phyloP scores from a whole-genome alignment of 306 rosid genomes.

The Boehmeria nivea region DNA sequence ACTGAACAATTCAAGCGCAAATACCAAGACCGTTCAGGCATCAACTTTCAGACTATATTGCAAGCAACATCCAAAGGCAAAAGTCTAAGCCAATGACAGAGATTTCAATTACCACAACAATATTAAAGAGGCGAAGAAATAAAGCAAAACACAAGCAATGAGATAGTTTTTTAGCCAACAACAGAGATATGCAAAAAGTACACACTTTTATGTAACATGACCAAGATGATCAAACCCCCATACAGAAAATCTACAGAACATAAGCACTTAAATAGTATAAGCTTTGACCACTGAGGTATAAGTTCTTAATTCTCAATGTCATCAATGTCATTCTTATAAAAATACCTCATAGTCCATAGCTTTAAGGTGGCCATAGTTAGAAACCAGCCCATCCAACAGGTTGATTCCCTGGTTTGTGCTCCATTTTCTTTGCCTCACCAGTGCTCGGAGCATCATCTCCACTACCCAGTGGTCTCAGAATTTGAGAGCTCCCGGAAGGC shows the following conservation, averaged over 20 bases:
- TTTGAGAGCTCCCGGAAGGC: conserved; percentile 44
- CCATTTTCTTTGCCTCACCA: conserved; percentile 41
- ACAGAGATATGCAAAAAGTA: conserved; percentile 9
- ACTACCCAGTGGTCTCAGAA: conserved; percentile 36
- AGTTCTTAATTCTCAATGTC: conserved; percentile 25
- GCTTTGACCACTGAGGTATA: conserved; percentile 17
- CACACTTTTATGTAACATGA: conserved; percentile 19
- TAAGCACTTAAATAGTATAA: conserved; percentile 40
- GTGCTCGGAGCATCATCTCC: conserved; percentile 42
- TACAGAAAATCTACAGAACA: conserved; percentile 27
- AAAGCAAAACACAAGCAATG: neutral
- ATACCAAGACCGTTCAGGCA: no score
- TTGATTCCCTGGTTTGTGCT: conserved; percentile 58
- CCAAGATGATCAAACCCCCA: conserved; percentile 22
- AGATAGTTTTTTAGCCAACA: conserved; percentile 10
- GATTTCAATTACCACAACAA: no score
- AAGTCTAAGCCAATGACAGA: no score
- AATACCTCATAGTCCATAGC: conserved; percentile 7
- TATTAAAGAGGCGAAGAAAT: no score
- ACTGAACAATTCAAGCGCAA: no score
- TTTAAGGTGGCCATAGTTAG: conserved; percentile 25
- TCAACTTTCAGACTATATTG: no score
- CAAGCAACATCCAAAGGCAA: no score
- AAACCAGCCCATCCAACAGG: conserved; percentile 99
- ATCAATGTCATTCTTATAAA: conserved; percentile 13